Base-by-base conservation (phyloP, 2,329 filamentous ascomycete species). In the Cordyceps fumosorosea region DNA sequence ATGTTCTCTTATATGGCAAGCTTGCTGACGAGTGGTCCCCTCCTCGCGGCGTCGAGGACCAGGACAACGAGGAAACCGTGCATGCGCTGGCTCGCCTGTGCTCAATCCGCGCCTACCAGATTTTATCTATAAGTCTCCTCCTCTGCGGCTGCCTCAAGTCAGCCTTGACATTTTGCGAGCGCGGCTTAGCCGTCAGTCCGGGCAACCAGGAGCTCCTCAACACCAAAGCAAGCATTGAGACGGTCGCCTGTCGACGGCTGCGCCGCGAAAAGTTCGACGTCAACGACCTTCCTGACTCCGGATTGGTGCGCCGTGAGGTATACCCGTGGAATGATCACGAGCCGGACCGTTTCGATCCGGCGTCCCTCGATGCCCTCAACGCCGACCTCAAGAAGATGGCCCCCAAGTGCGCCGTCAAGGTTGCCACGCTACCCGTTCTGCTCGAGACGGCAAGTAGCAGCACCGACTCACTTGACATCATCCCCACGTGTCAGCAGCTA, bases 341-440 rank as follows among this genome's bases (percentile, higher is more conserved):
- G 69, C 85, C 89, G 3, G 86, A 93, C 69, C 84, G 89, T 24
- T 88, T 88, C 69, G 85, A 88, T 3, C 76, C 83, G 42, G 85
- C 88, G 67, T 88, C 89, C 1, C 77, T 98, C 26, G 75, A 81
- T 0, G 81, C 88, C 56, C 77, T 98, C 51, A 98, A 98, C 70
- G 74, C 78, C 24, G 80, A 88, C 66, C 80, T 97, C 67, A 76
- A 80, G 29, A 74, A 77, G 2, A 86, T 91, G 61, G 91, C 92
- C 0, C 89, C 91, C 0, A 93, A 91, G 69, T 90, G 93, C 64
- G 89, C 90, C 65, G 89, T 96, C 34, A 84, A 85, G 63, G 87
- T 89, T 3, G 86, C 91, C 0, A 83, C 88, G 37, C 77, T 99
- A 5, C 95, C 93, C 0, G 78, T 90, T 0, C 76, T 98, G 26